phyloP scores from a whole-genome alignment of 1,139 yeast genomes.

The Scheffersomyces parashehatae region DNA sequence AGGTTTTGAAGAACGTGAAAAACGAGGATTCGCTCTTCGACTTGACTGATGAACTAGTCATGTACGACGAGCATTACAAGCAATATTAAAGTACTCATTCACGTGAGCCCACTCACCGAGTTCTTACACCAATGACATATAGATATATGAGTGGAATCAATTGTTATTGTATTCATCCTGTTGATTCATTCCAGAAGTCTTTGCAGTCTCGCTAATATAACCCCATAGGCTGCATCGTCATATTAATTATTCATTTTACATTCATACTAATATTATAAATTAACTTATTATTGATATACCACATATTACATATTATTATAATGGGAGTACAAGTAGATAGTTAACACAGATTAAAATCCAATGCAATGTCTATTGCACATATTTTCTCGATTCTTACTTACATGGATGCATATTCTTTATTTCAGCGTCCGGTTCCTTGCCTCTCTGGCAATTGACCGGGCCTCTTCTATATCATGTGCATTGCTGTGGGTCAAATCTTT shows the following conservation, averaged over 20 bases:
- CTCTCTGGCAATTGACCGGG: constrained; percentile 78
- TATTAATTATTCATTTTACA: constrained; percentile 2
- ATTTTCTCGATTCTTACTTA: not conserved
- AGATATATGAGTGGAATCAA: no score
- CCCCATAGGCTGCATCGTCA: no score
- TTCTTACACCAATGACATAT: no score
- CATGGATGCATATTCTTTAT: no score
- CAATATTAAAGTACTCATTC: no score
- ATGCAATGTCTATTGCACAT: not conserved
- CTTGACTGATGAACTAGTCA: constrained; percentile 7
- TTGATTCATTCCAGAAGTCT: no score
- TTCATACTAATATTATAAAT: not conserved
- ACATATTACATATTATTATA: not conserved
- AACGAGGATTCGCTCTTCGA: constrained; percentile 8
- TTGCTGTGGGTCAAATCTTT: constrained; percentile 74
- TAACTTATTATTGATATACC: not conserved
- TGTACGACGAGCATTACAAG: no score
- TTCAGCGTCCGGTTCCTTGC: constrained; percentile 49
- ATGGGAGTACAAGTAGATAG: not conserved
- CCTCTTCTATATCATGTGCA: constrained; percentile 87
- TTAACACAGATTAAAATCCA: not conserved
- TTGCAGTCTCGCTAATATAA: no score
- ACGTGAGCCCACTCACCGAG: no score
- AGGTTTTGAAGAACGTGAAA: constrained; percentile 11
- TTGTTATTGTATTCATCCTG: no score